phyloP scores from a whole-genome alignment of 2,329 filamentous ascomycete genomes.

The Aspergillus sp. region DNA sequence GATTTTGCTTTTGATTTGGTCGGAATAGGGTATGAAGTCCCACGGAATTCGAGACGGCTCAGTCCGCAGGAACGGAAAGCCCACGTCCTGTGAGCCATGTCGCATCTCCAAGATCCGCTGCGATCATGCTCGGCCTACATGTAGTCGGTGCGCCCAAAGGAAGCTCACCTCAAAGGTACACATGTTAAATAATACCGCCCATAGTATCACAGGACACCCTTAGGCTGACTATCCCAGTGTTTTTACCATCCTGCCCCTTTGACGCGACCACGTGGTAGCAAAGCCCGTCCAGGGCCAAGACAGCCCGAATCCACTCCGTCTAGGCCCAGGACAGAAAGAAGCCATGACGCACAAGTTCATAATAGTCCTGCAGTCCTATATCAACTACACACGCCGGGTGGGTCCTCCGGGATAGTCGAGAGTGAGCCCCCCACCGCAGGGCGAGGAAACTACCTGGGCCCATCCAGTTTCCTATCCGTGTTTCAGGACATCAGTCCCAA shows the following conservation, averaged over 20 bases:
- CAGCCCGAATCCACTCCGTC: neutral
- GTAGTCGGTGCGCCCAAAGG: neutral
- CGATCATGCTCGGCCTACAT: slow-evolving; percentile 5
- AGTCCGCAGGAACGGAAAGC: neutral
- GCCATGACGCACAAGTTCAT: neutral
- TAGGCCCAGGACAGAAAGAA: neutral
- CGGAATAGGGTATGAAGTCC: neutral
- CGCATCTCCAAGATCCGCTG: slow-evolving; percentile 3
- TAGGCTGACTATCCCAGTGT: slow-evolving; percentile 2
- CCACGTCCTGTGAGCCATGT: slow-evolving; percentile 3
- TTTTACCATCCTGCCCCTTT: slow-evolving; percentile 9
- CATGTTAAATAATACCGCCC: neutral
- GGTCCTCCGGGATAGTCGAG: neutral
- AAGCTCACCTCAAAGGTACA: neutral
- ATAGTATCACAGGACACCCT: too few relatives aligned
- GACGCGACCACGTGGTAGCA: neutral
- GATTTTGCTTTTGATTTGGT: neutral
- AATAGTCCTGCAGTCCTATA: neutral
- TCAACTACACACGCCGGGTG: neutral
- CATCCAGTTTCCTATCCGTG: slow-evolving; percentile 3
- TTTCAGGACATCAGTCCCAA: neutral
- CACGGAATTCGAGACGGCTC: neutral
- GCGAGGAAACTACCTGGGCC: neutral
- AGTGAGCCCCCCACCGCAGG: neutral
- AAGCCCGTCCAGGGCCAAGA: neutral